Base-by-base conservation (phyloP, 2,329 filamentous ascomycete genomes). In the Ilyonectria destructans region DNA sequence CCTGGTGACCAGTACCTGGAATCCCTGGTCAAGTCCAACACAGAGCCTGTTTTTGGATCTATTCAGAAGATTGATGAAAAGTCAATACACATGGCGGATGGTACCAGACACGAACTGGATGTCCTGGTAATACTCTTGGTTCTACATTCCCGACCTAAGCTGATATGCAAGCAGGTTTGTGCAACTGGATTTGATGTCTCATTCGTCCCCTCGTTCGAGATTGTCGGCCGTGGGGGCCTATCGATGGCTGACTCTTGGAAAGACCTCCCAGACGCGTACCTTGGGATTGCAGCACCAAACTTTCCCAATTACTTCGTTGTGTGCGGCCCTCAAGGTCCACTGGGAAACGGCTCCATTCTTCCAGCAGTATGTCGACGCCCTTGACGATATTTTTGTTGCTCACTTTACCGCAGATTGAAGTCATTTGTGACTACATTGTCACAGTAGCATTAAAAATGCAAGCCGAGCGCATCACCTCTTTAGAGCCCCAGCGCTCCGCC, bases 251-350 rank as follows among this genome's bases (percentile, higher is more conserved):
- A 57, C n/a, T 31, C 21, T 35, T 57, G 54, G 54, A 33, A 9
- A 9, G 19, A 21, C 17, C 8, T n/a, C 6, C 54, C 54, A 7
- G 17, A 23, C 6, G 31, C 26, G 4, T 57, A 57, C 35, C 54
- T 57, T 23, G 54, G 54, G 6, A 10, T 57, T 6, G 54, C 54
- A 17, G 54, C 54, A 4, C 54, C 54, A 12, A n/a, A 43, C n/a
- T 57, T 37, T n/a, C 54, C 54, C 8, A 57, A 57, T n/a, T 57
- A 57, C 35, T 57, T 57, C 21, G 31, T 33, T 33, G 35, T 57
- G 7, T 19, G 17, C 17, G 54, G 54, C 19, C 54, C 54, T 12
- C 29, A 33, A n/a, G 54, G 31, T 7, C 31, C 31, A n/a, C 33
- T 26, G 54, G 54, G 31, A n/a, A 57, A 57, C 35, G 54, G 54